Conservation (phyloP, 176 grass and related monocot species). For the Hordeum marinum region DNA sequence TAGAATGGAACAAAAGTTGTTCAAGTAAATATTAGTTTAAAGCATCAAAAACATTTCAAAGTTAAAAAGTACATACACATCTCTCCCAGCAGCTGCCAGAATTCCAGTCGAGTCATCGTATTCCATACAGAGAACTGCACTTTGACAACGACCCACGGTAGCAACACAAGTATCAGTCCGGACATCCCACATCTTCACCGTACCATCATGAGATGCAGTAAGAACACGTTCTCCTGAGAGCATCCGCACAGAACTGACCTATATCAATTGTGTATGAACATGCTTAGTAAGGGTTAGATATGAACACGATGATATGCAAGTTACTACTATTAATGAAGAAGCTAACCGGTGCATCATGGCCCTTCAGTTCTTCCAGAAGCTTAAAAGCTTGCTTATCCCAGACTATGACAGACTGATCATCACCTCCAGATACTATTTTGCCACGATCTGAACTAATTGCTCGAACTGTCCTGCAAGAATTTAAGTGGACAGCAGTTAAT, state of each 20-base stretch:
- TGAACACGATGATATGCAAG: neutral
- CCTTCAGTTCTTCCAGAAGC: slow-evolving; percentile 94
- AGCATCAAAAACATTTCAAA: slow-evolving; percentile 18
- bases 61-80: slow-evolving; percentile 60
- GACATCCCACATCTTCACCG: slow-evolving; percentile 99
- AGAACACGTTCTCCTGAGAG: slow-evolving; percentile 98
- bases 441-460: slow-evolving; percentile 94
- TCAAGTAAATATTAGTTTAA: slow-evolving; percentile 24
- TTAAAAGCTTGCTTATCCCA: slow-evolving; percentile 98
- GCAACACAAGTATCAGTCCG: slow-evolving; percentile 98
- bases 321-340: slow-evolving; percentile 20
- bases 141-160: slow-evolving; percentile 91
- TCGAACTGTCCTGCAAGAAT: slow-evolving; percentile 68
- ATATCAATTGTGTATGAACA: slow-evolving; percentile 28
- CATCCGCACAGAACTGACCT: slow-evolving; percentile 97
- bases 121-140: slow-evolving; percentile 93
- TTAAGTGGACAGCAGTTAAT: slow-evolving; percentile 23
- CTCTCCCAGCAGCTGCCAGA: slow-evolving; percentile 89
- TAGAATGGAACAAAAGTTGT: slow-evolving; percentile 16
- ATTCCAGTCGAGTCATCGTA: slow-evolving; percentile 94
- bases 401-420: slow-evolving; percentile 97
- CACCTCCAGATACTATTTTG: slow-evolving; percentile 94
- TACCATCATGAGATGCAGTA: slow-evolving; percentile 89
- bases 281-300: slow-evolving; percentile 21
- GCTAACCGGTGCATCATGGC: slow-evolving; percentile 76